Evolutionary conservation across 208 protist species (phyloP).

Genomic region (Trypanosoma theileri): DNA sequence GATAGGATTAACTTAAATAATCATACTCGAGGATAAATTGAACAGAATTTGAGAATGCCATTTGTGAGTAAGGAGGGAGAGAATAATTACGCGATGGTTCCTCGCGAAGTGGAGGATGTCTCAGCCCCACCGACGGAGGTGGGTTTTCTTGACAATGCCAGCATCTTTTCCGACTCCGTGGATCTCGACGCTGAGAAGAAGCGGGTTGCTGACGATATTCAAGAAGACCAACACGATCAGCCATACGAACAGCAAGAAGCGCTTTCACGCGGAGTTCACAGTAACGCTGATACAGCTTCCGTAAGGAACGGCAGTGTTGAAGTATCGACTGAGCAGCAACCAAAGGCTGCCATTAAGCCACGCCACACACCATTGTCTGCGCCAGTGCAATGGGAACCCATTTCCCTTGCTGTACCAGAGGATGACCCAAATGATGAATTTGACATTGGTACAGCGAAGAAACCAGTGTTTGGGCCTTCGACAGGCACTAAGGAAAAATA

Average conservation of each 20-base stretch:
- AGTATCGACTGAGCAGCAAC: conserved; percentile 15
- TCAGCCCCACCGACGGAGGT: conserved; percentile 66
- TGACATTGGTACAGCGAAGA: conserved; percentile 52
- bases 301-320: neutral
- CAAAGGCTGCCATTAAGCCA: conserved; percentile 51
- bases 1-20: neutral
- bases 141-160: conserved; percentile 58
- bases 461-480: conserved; percentile 45
- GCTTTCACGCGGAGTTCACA: neutral
- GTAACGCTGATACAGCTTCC: neutral
- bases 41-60: no score
- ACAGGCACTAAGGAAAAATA: conserved; percentile 25
- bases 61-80: neutral
- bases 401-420: conserved; percentile 39
- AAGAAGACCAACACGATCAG: conserved; percentile 2
- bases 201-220: conserved; percentile 15
- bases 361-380: conserved; percentile 36
- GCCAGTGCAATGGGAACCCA: conserved; percentile 43
- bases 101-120: conserved; percentile 10
- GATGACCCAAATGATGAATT: conserved; percentile 81
- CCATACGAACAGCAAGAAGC: conserved; percentile 3
- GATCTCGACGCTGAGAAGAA: conserved; percentile 69
- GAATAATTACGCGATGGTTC: conserved; percentile 5
- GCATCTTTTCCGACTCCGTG: conserved; percentile 66
- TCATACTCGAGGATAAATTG: no score